phyloP scores from a whole-genome alignment of 2,329 filamentous ascomycete species.

The Stenocarpella maydis region DNA sequence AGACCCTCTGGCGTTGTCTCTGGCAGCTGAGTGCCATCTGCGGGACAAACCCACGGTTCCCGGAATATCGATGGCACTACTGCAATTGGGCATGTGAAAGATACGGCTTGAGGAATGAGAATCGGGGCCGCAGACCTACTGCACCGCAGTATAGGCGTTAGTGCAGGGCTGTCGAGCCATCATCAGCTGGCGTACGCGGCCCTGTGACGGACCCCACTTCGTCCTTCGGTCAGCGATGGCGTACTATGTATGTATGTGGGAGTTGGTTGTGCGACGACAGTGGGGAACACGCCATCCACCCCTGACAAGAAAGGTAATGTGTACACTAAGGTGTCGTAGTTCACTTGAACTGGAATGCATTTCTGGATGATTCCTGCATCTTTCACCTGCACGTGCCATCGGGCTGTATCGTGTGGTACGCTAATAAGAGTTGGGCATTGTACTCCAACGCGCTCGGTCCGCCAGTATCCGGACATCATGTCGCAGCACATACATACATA shows the following conservation, averaged over 20 bases:
- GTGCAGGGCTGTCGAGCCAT: conserved; percentile 4
- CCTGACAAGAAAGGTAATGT: not conserved
- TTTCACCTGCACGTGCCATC: not conserved
- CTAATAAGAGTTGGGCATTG: not conserved
- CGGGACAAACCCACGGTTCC: conserved; percentile 27
- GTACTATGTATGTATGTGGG: no score
- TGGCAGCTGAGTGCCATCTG: conserved; percentile 10
- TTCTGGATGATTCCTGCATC: not conserved
- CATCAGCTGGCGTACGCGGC: not conserved
- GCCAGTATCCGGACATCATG: conserved; percentile 9
- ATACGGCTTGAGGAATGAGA: conserved; percentile 16
- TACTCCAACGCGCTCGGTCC: conserved; percentile 9
- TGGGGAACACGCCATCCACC: not conserved
- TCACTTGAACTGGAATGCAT: conserved; percentile 3
- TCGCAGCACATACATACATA: not conserved
- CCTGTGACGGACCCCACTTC: conserved; percentile 14
- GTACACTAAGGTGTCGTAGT: no score
- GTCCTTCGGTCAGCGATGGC: conserved; percentile 35
- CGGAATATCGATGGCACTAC: conserved; percentile 19
- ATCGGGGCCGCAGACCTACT: not conserved
- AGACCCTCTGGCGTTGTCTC: conserved; percentile 3
- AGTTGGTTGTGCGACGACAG: conserved; percentile 23
- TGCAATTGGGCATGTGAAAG: conserved; percentile 28
- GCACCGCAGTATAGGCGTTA: not conserved
- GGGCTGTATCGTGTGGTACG: not conserved